Evolutionary conservation across 163 green algal genomes (phyloP).

Genomic region (Botryococcus braunii): DNA sequence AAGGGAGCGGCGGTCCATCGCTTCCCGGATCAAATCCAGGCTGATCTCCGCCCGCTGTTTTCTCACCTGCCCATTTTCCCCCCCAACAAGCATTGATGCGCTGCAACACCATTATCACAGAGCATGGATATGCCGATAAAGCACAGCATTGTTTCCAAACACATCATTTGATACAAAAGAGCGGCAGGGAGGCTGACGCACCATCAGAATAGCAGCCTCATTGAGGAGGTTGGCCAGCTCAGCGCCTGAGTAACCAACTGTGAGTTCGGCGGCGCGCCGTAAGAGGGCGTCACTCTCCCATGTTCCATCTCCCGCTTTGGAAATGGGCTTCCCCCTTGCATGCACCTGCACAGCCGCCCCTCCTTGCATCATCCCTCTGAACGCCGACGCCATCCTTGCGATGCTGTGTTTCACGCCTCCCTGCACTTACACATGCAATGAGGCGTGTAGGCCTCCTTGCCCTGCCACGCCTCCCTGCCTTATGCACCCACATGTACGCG

Average conservation of each 20-base stretch:
- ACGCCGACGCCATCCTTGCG: slow-evolving; percentile 80
- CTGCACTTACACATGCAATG: too few species aligned
- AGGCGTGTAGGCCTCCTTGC: too few species aligned
- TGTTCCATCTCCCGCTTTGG: slow-evolving; percentile 17
- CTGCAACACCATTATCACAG: too few species aligned
- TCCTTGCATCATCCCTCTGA: slow-evolving; percentile 87
- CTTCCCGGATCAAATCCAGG: slow-evolving; percentile 33
- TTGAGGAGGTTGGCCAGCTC: slow-evolving; percentile 85
- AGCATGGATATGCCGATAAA: too few species aligned
- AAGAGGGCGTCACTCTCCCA: slow-evolving; percentile 34
- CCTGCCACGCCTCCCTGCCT: too few species aligned
- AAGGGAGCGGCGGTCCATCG: slow-evolving; percentile 47
- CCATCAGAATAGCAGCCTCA: slow-evolving; percentile 76
- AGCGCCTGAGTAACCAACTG: slow-evolving; percentile 60
- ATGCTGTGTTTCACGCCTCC: too few species aligned
- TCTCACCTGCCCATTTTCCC: slow-evolving; percentile 39
- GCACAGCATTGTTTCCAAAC: too few species aligned
- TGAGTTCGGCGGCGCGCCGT: slow-evolving; percentile 35
- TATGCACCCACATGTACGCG: too few species aligned
- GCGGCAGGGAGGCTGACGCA: slow-evolving; percentile 14
- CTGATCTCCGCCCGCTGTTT: slow-evolving; percentile 26
- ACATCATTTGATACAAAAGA: too few species aligned
- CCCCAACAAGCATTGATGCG: too few species aligned
- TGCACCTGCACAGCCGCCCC: slow-evolving; percentile 58
- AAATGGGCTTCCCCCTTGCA: slow-evolving; percentile 45